A percentile compares a stretch with the other conserved stretches of the same genome.
Evolutionary conservation across 192 early-diverging fungal genomes (phyloP).

Genomic region (Entophlyctis luteolus): DNA sequence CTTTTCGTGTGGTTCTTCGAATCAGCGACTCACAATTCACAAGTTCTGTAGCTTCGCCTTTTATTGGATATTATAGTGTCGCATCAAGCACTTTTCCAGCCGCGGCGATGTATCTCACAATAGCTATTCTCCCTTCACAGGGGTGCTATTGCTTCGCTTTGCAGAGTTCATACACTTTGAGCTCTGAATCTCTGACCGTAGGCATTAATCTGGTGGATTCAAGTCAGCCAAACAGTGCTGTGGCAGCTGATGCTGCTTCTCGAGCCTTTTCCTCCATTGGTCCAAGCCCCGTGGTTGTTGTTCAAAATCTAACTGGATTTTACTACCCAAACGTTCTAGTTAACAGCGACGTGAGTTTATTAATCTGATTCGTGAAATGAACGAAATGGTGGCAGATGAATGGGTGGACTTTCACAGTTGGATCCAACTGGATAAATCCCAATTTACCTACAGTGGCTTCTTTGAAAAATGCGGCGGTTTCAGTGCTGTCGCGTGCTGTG

Average conservation of each 20-base stretch:
- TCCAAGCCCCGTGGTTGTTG: background rate
- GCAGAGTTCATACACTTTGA: background rate
- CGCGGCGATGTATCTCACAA: background rate
- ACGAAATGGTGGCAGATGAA: background rate
- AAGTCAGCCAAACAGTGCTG: background rate
- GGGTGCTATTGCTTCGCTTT: slow-evolving; percentile 1
- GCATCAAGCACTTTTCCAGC: background rate
- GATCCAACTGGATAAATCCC: background rate
- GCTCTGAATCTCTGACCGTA: background rate
- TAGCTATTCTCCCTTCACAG: background rate
- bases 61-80: background rate
- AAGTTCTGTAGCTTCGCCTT: background rate
- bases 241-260: background rate
- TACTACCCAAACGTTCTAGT: background rate
- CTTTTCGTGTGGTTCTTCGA: background rate
- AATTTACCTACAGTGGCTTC: background rate
- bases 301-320: background rate
- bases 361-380: too few species aligned
- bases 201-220: background rate
- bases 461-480: background rate
- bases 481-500: background rate
- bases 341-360: background rate
- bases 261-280: background rate
- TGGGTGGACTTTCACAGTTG: background rate
- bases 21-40: slow-evolving; percentile 1